Conservation (phyloP, 164 flowering plant species). For the Nelumbo lutea region DNA sequence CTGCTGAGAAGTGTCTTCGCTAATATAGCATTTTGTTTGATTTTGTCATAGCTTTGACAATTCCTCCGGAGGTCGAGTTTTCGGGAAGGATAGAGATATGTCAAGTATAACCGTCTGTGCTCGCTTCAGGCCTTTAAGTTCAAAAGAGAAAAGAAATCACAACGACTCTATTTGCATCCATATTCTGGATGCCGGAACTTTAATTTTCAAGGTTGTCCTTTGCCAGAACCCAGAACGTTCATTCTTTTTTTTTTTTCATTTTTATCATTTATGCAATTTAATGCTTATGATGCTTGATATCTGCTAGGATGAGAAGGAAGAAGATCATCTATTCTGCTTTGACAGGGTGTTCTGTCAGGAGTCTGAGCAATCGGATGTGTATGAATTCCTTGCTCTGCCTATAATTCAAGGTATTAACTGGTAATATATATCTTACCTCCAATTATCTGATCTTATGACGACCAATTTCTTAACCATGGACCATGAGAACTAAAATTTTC, state of each 20-base stretch:
- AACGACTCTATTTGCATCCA: slow-evolving; percentile 44
- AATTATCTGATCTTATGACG: not conserved
- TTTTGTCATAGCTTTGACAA: not conserved
- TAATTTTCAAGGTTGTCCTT: slow-evolving; percentile 51
- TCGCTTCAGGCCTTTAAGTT: slow-evolving; percentile 65
- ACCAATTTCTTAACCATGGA: not conserved
- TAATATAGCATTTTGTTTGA: not conserved
- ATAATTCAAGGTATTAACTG: slow-evolving; percentile 55
- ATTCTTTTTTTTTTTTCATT: not conserved
- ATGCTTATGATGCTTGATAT: slow-evolving; percentile 2
- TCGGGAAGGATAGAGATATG: slow-evolving; percentile 24
- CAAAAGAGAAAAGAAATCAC: slow-evolving; percentile 50
- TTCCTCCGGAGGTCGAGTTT: not conserved
- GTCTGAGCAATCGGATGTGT: slow-evolving; percentile 65
- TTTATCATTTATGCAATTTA: not conserved
- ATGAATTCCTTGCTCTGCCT: slow-evolving; percentile 62
- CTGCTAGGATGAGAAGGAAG: slow-evolving; percentile 73
- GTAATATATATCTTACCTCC: not conserved
- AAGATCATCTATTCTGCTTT: slow-evolving; percentile 45
- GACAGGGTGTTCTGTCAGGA: slow-evolving; percentile 65
- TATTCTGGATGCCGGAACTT: slow-evolving; percentile 44
- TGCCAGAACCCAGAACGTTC: not conserved
- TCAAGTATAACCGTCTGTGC: slow-evolving; percentile 60
- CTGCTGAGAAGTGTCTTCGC: too few relatives aligned
- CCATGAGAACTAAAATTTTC: not conserved